A percentile compares a stretch with the other conserved stretches of the same genome.
Evolutionary conservation across 1,139 yeast species (phyloP).

Genomic region (Blastobotrys serpentis): DNA sequence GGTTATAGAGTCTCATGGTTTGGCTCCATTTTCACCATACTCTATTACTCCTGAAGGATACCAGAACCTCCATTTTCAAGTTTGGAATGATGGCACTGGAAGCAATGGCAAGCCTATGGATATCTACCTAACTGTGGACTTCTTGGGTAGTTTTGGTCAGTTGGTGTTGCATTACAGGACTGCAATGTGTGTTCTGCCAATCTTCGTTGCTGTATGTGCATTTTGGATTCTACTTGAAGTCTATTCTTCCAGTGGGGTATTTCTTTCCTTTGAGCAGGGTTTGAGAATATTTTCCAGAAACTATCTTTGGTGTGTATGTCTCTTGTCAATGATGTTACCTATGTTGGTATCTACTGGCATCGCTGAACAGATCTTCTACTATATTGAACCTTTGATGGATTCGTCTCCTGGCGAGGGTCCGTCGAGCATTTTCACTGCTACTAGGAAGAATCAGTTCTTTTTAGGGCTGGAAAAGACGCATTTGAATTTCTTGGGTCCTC

Average conservation of each 20-base stretch:
- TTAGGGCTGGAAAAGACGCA: slow-evolving; percentile 64
- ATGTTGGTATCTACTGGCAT: slow-evolving; percentile 30
- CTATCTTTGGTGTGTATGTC: slow-evolving; percentile 29
- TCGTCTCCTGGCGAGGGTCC: slow-evolving; percentile 29
- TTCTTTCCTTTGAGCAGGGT: slow-evolving; percentile 53
- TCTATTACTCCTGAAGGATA: slow-evolving; percentile 30
- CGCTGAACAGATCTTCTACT: slow-evolving; percentile 30
- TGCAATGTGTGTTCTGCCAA: slow-evolving; percentile 35
- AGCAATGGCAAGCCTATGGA: slow-evolving; percentile 26
- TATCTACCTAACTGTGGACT: slow-evolving; percentile 36
- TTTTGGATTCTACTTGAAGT: slow-evolving; percentile 30
- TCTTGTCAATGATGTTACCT: slow-evolving; percentile 44
- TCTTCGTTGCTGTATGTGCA: slow-evolving; percentile 31
- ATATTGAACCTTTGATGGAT: slow-evolving; percentile 39
- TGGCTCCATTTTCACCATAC: slow-evolving; percentile 78
- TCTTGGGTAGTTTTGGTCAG: slow-evolving; percentile 39
- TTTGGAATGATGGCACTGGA: slow-evolving; percentile 37
- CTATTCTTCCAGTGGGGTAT: slow-evolving; percentile 36
- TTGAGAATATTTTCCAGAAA: slow-evolving; percentile 37
- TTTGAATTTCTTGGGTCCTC: slow-evolving; percentile 53
- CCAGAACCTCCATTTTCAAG: slow-evolving; percentile 36
- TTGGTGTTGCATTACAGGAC: slow-evolving; percentile 39
- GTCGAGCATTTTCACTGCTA: slow-evolving; percentile 25
- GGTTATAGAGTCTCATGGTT: slow-evolving; percentile 58
- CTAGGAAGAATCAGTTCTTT: slow-evolving; percentile 45